Percentiles rank a stretch among this genome's conserved stretches.
These are phyloP conservation scores for Knoxdaviesia proteae DNA, from an alignment of 2,329 filamentous ascomycete genomes.

Conservation along the genomic window DNA sequence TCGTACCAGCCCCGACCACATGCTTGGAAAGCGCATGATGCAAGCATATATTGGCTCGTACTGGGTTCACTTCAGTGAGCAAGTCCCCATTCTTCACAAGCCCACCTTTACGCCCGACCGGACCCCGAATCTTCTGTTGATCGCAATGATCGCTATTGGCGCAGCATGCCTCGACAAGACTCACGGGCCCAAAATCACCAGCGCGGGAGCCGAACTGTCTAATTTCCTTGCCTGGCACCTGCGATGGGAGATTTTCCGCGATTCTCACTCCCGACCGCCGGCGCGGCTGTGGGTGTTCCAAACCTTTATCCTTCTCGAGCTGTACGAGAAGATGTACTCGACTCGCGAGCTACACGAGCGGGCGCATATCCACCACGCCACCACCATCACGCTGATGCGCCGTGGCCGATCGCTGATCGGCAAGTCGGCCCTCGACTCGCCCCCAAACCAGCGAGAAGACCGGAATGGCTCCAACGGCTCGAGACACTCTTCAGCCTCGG, in stretches of 20 bases:
- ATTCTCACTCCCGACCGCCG: constrained; percentile 71
- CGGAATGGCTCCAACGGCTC: constrained; percentile 25
- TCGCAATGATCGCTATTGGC: constrained; percentile 83
- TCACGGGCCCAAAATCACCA: constrained; percentile 52
- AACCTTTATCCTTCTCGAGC: constrained; percentile 65
- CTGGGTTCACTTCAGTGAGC: constrained; percentile 87
- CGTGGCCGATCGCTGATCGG: constrained; percentile 80
- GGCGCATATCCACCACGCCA: constrained; percentile 91
- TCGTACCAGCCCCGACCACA: constrained; percentile 39
- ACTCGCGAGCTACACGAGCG: constrained; percentile 80
- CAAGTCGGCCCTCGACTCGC: constrained; percentile 64
- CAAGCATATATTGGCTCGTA: constrained; percentile 84
- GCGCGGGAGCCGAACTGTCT: constrained; percentile 61
- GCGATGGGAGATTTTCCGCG: constrained; percentile 91
- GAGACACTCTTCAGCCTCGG: constrained; percentile 37
- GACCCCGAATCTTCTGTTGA: constrained; percentile 63
- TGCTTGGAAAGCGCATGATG: constrained; percentile 84
- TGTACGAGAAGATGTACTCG: constrained; percentile 97
- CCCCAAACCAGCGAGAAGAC: constrained; percentile 50
- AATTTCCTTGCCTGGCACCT: constrained; percentile 85
- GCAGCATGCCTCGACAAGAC: constrained; percentile 74
- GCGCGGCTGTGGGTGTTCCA: constrained; percentile 96
- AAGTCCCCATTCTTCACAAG: constrained; percentile 84
- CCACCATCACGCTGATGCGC: constrained; percentile 86
- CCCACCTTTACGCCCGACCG: constrained; percentile 81